phyloP scores from a whole-genome alignment of 2,329 filamentous ascomycete species.

The Lachnellula willkommii region DNA sequence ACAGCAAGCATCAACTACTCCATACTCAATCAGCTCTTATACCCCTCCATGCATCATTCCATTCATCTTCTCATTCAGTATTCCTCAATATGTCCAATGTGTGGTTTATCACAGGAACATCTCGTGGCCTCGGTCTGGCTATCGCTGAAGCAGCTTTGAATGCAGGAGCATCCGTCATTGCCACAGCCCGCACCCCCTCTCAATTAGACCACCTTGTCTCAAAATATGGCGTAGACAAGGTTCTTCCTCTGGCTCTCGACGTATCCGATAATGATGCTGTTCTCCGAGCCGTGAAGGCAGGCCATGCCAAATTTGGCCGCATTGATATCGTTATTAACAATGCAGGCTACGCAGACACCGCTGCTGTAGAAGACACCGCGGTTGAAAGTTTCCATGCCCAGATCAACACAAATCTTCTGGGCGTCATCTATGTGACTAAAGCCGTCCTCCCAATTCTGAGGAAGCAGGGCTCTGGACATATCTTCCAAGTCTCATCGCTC shows the following conservation, averaged over 20 bases:
- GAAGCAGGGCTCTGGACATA: conserved; percentile 29
- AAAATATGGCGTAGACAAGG: conserved; percentile 37
- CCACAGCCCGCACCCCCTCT: conserved; percentile 38
- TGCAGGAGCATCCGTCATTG: conserved; percentile 40
- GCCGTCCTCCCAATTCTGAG: conserved; percentile 34
- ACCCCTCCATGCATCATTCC: neutral
- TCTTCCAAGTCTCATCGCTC: conserved; percentile 37
- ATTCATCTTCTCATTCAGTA: neutral
- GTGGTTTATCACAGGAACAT: conserved; percentile 45
- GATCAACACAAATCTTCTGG: conserved; percentile 55
- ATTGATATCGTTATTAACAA: conserved; percentile 36
- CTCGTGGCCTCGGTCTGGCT: conserved; percentile 41
- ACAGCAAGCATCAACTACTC: neutral
- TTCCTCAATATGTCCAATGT: conserved; percentile 22
- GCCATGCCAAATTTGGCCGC: conserved; percentile 44
- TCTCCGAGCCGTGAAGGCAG: conserved; percentile 31
- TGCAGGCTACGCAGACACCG: conserved; percentile 50
- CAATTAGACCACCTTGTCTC: conserved; percentile 33
- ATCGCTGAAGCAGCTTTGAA: conserved; percentile 36
- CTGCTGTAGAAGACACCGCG: conserved; percentile 46
- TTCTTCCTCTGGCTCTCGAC: conserved; percentile 44
- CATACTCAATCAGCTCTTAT: neutral
- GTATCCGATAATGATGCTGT: conserved; percentile 44
- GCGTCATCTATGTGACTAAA: conserved; percentile 48
- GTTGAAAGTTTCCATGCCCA: conserved; percentile 45